Evolutionary conservation across 352 stramenopile genomes (phyloP).

Genomic region (Globisporangium orthogonon): DNA sequence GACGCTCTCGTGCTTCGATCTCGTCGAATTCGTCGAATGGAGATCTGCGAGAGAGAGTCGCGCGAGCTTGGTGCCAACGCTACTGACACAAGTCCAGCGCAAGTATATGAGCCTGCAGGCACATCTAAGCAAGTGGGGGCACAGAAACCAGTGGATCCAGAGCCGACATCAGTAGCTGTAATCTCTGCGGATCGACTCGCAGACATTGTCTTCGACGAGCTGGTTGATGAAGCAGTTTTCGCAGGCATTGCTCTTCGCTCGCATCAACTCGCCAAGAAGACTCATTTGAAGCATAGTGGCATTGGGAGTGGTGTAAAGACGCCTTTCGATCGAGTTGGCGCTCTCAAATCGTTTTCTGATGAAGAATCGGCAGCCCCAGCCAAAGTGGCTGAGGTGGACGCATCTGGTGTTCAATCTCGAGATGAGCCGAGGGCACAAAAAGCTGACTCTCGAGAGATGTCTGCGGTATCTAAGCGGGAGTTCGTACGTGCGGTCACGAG

Average conservation of each 20-base stretch:
- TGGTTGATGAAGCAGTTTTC: background rate
- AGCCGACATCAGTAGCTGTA: background rate
- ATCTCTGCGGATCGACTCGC: background rate
- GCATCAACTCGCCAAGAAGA: background rate
- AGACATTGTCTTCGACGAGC: constrained; percentile 3
- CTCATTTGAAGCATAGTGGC: background rate
- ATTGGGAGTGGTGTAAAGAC: background rate
- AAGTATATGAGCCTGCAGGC: background rate
- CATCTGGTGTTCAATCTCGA: background rate
- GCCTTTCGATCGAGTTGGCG: too few relatives aligned
- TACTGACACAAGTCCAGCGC: background rate
- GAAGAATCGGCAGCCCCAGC: too few relatives aligned
- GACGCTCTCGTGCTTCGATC: background rate
- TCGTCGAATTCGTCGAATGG: background rate
- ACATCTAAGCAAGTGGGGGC: background rate
- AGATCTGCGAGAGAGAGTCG: background rate
- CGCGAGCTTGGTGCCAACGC: background rate
- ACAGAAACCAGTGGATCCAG: too few relatives aligned
- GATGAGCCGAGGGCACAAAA: background rate
- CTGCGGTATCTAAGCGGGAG: background rate
- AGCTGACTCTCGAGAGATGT: background rate
- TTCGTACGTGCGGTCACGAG: background rate
- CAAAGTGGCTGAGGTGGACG: background rate
- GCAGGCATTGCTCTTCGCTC: background rate
- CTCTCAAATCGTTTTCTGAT: too few relatives aligned